Base-by-base conservation (phyloP, 495 filamentous ascomycete species). In the Penicillium manginii region DNA sequence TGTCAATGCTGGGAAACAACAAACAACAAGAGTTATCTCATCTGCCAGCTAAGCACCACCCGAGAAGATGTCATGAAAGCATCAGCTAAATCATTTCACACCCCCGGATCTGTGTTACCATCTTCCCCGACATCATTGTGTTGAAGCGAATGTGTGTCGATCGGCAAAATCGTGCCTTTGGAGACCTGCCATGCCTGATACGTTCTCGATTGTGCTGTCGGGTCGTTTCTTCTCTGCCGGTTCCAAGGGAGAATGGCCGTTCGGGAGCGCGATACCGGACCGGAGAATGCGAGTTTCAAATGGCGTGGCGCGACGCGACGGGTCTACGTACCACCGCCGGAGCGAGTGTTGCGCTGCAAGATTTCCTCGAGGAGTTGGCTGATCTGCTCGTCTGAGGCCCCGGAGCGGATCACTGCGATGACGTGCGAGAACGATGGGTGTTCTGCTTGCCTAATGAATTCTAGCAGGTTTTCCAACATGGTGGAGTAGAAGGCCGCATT, bases 351-450 rank as follows among this genome's bases (percentile, higher is more conserved):
- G 19, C 9, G 21, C n/a, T 11, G 9, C 31, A 42, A 57, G 33
- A 64, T 17, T 15, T 60, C 56, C 6, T 69, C 58, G 55, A 78
- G 43, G 2, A 53, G 50, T 4, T 55, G 45, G 29, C 69, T 68
- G 21, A 78, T 75, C 5, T 73, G 60, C 49, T 61, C 33, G 17
- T 72, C 54, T 14, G 73, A 73, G 23, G 69, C 73, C 19, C 72
- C 70, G 11, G 73, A 64, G 33, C 73, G 75, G 51, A 78, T 72
- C 50, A 64, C 50, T 4, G 62, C 47, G 48, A 78, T 52, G 43
- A 78, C 31, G n/a, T 43, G 63, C 39, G 53, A 33, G 1, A 78
- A 59, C 0, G 64, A 47, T 31, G 60, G 67, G 31, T 64, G 60
- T 18, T 72, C 60, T 19, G 65, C 68, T 6, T 67, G 58, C 10